phyloP scores from a whole-genome alignment of 495 filamentous ascomycete species.

The Aspergillus bridgeri region DNA sequence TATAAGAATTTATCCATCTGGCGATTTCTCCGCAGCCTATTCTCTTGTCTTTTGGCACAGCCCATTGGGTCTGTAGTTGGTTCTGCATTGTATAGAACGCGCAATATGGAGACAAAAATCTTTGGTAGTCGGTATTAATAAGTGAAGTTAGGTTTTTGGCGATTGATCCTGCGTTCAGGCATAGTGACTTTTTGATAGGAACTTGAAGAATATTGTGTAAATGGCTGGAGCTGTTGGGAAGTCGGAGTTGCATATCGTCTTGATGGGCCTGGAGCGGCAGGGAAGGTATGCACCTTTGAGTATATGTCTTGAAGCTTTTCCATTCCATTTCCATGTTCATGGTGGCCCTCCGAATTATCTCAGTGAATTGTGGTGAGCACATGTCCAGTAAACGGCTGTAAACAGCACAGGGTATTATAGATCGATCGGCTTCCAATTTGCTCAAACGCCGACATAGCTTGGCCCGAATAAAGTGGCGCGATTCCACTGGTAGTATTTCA shows the following conservation, averaged over 20 bases:
- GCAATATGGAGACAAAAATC: background rate
- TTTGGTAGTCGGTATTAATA: background rate
- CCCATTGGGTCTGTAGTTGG: background rate
- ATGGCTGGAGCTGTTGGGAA: constrained; percentile 34
- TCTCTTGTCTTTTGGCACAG: background rate
- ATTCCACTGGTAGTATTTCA: constrained; percentile 24
- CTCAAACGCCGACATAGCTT: constrained; percentile 59
- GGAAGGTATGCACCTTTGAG: constrained; percentile 24
- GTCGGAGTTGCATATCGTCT: constrained; percentile 28
- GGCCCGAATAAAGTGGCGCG: constrained; percentile 34
- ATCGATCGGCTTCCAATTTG: constrained; percentile 50
- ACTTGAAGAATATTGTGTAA: background rate
- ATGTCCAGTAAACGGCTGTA: constrained; percentile 14
- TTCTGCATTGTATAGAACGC: background rate
- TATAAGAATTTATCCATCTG: background rate
- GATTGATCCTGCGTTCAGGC: background rate
- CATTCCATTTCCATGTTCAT: constrained; percentile 12
- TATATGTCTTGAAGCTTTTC: constrained; percentile 20
- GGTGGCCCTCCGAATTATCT: constrained; percentile 20
- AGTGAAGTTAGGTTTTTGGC: background rate
- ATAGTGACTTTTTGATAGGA: background rate
- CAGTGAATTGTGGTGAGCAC: constrained; percentile 17
- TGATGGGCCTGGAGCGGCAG: constrained; percentile 35
- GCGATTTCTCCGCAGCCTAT: background rate
- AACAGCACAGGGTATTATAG: constrained; percentile 3